phyloP scores from a whole-genome alignment of 768 basidiomycete genomes.

The Sutorius australiensis region DNA sequence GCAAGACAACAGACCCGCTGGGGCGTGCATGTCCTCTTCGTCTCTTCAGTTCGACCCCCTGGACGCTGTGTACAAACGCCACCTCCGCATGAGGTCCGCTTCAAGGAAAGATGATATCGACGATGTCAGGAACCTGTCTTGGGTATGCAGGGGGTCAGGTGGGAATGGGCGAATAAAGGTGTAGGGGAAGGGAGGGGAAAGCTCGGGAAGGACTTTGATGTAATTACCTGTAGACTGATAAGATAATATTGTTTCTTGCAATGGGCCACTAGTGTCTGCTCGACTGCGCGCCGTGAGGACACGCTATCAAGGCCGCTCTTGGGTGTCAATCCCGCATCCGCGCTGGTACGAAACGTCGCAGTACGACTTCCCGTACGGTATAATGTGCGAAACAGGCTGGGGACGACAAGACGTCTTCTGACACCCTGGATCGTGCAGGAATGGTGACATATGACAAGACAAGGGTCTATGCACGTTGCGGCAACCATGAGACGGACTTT shows the following conservation, averaged over 20 bases:
- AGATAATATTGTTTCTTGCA: slow-evolving; percentile 5
- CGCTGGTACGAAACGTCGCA: slow-evolving; percentile 86
- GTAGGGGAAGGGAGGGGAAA: neutral
- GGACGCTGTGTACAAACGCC: neutral
- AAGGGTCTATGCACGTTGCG: slow-evolving; percentile 58
- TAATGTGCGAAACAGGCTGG: slow-evolving; percentile 77
- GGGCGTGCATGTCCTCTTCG: neutral
- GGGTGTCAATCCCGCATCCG: slow-evolving; percentile 75
- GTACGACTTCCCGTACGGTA: slow-evolving; percentile 76
- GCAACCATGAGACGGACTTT: slow-evolving; percentile 1
- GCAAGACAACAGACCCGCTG: neutral
- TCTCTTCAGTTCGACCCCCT: neutral
- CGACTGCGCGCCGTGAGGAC: neutral
- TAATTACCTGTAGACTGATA: slow-evolving; percentile 14
- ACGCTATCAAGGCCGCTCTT: too few relatives aligned
- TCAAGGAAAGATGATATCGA: neutral
- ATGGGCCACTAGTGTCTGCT: neutral
- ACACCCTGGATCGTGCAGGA: slow-evolving; percentile 63
- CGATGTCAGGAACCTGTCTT: neutral
- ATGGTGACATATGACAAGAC: slow-evolving; percentile 91
- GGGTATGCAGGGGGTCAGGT: neutral
- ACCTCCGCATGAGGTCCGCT: neutral
- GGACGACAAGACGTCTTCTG: slow-evolving; percentile 50
- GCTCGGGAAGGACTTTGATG: slow-evolving; percentile 4
- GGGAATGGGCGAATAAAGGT: neutral